Evolutionary conservation across 148 eudicot genomes (phyloP).

Genomic region (Fagopyrum homotropicum): DNA sequence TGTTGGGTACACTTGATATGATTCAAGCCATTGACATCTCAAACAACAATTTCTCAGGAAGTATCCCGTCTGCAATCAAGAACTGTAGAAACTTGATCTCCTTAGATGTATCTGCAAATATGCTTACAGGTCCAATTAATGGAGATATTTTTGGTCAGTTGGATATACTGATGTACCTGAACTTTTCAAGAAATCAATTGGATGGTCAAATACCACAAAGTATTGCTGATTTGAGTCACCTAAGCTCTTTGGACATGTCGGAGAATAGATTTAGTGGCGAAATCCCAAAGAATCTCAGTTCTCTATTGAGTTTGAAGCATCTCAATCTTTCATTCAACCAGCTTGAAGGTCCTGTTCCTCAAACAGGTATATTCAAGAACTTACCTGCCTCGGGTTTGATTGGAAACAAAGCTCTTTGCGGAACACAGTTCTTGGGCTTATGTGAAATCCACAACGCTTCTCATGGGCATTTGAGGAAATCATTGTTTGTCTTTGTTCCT

Average conservation of each 20-base stretch:
- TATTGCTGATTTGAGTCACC: slow-evolving; percentile 33
- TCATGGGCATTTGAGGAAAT: slow-evolving; percentile 27
- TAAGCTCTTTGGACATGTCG: slow-evolving; percentile 59
- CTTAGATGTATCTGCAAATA: slow-evolving; percentile 64
- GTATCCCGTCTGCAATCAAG: slow-evolving; percentile 43
- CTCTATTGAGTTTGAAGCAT: slow-evolving; percentile 30
- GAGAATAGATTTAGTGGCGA: slow-evolving; percentile 46
- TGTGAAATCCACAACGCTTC: slow-evolving; percentile 27
- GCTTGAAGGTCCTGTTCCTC: slow-evolving; percentile 79
- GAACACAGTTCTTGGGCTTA: slow-evolving; percentile 30
- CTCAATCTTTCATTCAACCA: slow-evolving; percentile 71
- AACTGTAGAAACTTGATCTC: slow-evolving; percentile 57
- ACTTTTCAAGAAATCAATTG: slow-evolving; percentile 59
- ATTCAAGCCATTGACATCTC: slow-evolving; percentile 74
- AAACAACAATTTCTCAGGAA: slow-evolving; percentile 61
- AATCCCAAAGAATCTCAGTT: slow-evolving; percentile 50
- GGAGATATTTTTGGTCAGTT: slow-evolving; percentile 27
- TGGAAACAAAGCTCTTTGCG: slow-evolving; percentile 71
- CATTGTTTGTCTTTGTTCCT: slow-evolving; percentile 32
- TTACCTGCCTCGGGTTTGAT: slow-evolving; percentile 40
- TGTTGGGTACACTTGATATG: slow-evolving; percentile 64
- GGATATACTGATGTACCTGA: slow-evolving; percentile 38
- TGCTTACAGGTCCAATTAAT: slow-evolving; percentile 41
- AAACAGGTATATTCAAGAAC: slow-evolving; percentile 30
- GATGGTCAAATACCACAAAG: slow-evolving; percentile 52